Evolutionary conservation across 1,284 basidiomycete species (phyloP).

Genomic region (Xerocomus minutiporus): DNA sequence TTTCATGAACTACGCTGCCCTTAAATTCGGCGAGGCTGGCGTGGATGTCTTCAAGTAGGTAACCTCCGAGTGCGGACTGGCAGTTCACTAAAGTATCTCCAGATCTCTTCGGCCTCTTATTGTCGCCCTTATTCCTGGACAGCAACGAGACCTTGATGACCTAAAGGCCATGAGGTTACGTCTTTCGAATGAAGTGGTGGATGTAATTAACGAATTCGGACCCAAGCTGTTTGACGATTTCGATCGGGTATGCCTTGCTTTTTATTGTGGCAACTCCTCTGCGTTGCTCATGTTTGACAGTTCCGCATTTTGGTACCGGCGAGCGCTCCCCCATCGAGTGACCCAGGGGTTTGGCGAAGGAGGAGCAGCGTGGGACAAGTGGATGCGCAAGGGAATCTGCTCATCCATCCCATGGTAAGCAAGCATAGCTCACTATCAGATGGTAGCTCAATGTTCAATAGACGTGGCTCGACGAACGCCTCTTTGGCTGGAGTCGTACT

Average conservation of each 20-base stretch:
- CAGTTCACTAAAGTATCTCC: conserved; percentile 37
- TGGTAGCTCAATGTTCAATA: conserved; percentile 18
- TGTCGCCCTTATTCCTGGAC: conserved; percentile 87
- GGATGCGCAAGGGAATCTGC: conserved; percentile 72
- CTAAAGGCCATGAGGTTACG: conserved; percentile 77
- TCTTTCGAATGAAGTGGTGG: conserved; percentile 84
- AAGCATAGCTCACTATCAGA: not conserved
- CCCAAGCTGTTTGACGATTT: conserved; percentile 89
- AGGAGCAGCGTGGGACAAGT: conserved; percentile 72
- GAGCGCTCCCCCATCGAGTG: conserved; percentile 72
- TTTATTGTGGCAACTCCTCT: not conserved
- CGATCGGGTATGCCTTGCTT: conserved; percentile 53
- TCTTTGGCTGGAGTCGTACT: conserved; percentile 88
- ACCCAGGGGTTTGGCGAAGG: conserved; percentile 65
- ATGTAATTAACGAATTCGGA: conserved; percentile 87
- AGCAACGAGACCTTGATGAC: conserved; percentile 79
- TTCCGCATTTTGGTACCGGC: conserved; percentile 80
- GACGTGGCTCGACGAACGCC: conserved; percentile 89
- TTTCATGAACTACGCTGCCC: conserved; percentile 87
- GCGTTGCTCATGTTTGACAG: conserved; percentile 35
- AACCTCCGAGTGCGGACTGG: conserved; percentile 13
- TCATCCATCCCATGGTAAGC: conserved; percentile 74
- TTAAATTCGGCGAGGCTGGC: conserved; percentile 98
- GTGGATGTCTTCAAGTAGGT: conserved; percentile 95
- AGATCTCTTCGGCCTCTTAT: conserved; percentile 92